These are phyloP conservation scores for Athelia psychrophila DNA, from an alignment of 1,284 basidiomycete species.

Conservation along the genomic window DNA sequence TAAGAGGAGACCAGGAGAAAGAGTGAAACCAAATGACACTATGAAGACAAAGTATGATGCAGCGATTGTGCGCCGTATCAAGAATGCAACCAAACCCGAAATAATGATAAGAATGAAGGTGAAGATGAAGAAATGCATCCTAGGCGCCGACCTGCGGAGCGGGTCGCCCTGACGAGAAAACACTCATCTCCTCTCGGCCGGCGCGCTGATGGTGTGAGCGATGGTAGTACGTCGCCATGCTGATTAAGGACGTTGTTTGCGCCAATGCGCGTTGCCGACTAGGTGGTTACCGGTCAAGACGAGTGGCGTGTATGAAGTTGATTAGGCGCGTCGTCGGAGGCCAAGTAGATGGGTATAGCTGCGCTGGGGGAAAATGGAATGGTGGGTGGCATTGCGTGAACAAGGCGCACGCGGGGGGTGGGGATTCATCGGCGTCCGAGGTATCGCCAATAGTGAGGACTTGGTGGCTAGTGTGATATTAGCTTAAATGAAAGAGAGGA, in stretches of 20 bases:
- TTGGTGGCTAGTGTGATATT: slow-evolving; percentile 49
- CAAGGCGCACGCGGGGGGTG: not conserved
- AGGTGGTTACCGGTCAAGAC: not conserved
- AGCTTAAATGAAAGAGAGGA: slow-evolving; percentile 1
- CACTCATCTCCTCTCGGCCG: not conserved
- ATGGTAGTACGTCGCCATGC: not conserved
- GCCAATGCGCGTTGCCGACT: not conserved
- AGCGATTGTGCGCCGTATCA: not conserved
- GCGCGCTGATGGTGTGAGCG: not conserved
- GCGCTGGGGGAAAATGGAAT: not conserved
- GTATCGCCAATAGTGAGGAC: slow-evolving; percentile 62
- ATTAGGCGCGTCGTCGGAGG: not conserved
- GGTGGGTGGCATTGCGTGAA: not conserved
- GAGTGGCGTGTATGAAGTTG: not conserved
- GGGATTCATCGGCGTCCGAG: slow-evolving; percentile 61
- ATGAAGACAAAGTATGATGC: too few relatives aligned
- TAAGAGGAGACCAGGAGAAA: not conserved
- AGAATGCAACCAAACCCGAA: slow-evolving; percentile 4
- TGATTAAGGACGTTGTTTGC: not conserved
- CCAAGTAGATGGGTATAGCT: not conserved
- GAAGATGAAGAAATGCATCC: too few relatives aligned
- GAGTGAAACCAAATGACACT: not conserved
- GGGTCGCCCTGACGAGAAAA: not conserved
- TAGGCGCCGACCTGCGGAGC: not conserved
- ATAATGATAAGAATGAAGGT: not conserved